Percentiles rank a stretch among this genome's conserved stretches.
Evolutionary conservation across 2,329 filamentous ascomycete species (phyloP).

Genomic region (Beauveria caledonica): DNA sequence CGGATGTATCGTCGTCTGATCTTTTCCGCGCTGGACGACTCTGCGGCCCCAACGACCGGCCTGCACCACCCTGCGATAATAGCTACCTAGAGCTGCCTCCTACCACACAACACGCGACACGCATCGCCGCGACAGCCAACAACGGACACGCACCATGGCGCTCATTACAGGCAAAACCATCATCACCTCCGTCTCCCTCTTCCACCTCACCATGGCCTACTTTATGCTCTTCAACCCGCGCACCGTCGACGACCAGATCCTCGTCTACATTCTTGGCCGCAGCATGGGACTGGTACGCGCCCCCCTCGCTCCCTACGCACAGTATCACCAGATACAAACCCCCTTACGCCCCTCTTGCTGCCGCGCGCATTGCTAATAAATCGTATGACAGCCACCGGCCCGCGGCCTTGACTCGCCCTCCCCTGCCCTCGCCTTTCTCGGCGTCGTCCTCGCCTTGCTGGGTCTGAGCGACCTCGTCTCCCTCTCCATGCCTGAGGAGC

Average conservation of each 20-base stretch:
- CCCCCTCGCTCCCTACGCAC: neutral
- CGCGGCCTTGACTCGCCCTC: slow-evolving; percentile 60
- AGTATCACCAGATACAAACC: neutral
- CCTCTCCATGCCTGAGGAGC: slow-evolving; percentile 59
- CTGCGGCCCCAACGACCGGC: neutral
- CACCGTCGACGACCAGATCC: slow-evolving; percentile 65
- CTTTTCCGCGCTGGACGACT: neutral
- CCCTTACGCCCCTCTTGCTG: neutral
- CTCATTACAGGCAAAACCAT: slow-evolving; percentile 73
- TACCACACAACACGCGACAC: neutral
- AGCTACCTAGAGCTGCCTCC: too few species aligned
- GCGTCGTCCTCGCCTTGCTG: slow-evolving; percentile 54
- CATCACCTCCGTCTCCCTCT: slow-evolving; percentile 72
- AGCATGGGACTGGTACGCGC: slow-evolving; percentile 67
- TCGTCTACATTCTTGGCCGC: slow-evolving; percentile 76
- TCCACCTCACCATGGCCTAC: slow-evolving; percentile 76
- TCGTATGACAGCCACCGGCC: slow-evolving; percentile 47
- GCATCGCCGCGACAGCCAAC: neutral
- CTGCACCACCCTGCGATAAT: neutral
- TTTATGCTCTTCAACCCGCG: slow-evolving; percentile 71
- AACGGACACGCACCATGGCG: slow-evolving; percentile 48
- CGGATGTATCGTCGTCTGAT: neutral
- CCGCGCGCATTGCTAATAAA: neutral
- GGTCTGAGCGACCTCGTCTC: slow-evolving; percentile 58
- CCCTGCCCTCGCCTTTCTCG: slow-evolving; percentile 65